phyloP scores from a whole-genome alignment of 2,329 filamentous ascomycete species.

The Aspergillus sp. region DNA sequence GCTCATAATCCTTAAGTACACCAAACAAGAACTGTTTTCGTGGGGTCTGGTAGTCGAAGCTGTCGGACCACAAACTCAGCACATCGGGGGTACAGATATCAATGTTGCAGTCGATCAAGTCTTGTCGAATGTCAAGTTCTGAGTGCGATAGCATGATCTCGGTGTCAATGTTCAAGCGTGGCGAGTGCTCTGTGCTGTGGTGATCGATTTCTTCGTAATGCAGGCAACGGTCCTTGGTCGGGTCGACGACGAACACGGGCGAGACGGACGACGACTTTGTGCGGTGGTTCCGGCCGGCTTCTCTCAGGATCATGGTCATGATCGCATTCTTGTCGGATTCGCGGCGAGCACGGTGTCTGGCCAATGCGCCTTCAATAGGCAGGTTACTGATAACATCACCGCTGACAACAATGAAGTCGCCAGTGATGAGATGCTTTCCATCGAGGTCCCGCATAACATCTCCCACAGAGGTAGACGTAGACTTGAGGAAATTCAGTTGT shows the following conservation, averaged over 20 bases:
- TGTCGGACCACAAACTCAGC: conserved; percentile 91
- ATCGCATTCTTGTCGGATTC: conserved; percentile 87
- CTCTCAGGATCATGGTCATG: conserved; percentile 90
- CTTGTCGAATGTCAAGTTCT: conserved; percentile 77
- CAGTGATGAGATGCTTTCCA: conserved; percentile 73
- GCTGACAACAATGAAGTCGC: conserved; percentile 89
- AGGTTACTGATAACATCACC: conserved; percentile 91
- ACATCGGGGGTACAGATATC: conserved; percentile 98
- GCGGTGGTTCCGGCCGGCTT: conserved; percentile 68
- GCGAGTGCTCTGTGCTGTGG: conserved; percentile 49
- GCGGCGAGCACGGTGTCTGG: conserved; percentile 73
- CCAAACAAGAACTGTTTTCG: conserved; percentile 85
- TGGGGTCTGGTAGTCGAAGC: conserved; percentile 92
- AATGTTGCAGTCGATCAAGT: conserved; percentile 89
- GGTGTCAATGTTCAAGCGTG: conserved; percentile 64
- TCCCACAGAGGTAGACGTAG: conserved; percentile 79
- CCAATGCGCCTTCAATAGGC: conserved; percentile 72
- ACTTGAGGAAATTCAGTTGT: conserved; percentile 77
- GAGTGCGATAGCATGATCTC: conserved; percentile 68
- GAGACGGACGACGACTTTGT: conserved; percentile 71
- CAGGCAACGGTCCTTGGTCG: conserved; percentile 72
- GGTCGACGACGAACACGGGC: conserved; percentile 83
- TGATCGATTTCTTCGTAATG: conserved; percentile 91
- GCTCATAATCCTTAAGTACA: conserved; percentile 91
- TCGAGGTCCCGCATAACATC: conserved; percentile 95